Conservation (phyloP, 2,329 filamentous ascomycete species). For the Boeremia lycopersici region DNA sequence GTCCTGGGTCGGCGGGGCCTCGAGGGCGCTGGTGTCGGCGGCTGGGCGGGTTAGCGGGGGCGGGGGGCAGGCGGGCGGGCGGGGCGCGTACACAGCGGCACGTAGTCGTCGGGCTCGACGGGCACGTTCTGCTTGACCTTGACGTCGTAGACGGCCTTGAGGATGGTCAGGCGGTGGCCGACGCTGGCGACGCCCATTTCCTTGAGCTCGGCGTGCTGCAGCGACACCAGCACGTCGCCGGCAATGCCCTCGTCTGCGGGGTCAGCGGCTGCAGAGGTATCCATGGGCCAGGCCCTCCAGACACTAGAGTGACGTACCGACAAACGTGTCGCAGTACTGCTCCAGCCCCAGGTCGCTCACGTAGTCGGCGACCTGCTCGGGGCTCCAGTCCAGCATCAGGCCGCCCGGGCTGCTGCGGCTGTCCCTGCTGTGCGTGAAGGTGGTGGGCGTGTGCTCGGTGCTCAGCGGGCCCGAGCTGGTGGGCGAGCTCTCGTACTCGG, state of each 20-base stretch:
- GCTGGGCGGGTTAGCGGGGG: constrained; percentile 59
- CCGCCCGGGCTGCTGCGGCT: constrained; percentile 73
- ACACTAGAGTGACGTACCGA: constrained; percentile 75
- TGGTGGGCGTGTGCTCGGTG: constrained; percentile 78
- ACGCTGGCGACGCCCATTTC: constrained; percentile 93
- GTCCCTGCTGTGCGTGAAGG: constrained; percentile 69
- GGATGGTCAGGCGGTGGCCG: constrained; percentile 89
- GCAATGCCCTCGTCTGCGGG: constrained; percentile 88
- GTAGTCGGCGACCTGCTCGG: constrained; percentile 89
- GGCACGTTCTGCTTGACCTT: constrained; percentile 93
- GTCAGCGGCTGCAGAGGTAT: constrained; percentile 1
- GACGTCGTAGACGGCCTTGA: constrained; percentile 95
- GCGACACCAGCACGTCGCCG: constrained; percentile 84
- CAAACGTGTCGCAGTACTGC: constrained; percentile 82
- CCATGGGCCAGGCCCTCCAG: too few relatives aligned
- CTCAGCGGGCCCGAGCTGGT: constrained; percentile 75
- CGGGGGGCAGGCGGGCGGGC: not conserved
- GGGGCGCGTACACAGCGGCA: constrained; percentile 78
- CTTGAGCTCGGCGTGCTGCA: constrained; percentile 92
- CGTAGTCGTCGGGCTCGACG: constrained; percentile 90
- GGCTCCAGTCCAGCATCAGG: constrained; percentile 79
- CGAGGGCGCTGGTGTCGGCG: constrained; percentile 84
- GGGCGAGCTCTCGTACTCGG: constrained; percentile 71
- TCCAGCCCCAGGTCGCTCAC: constrained; percentile 77
- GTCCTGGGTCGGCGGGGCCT: constrained; percentile 86